Conservation (phyloP, 176 grass and related monocot genomes). For the Carex pumila region DNA sequence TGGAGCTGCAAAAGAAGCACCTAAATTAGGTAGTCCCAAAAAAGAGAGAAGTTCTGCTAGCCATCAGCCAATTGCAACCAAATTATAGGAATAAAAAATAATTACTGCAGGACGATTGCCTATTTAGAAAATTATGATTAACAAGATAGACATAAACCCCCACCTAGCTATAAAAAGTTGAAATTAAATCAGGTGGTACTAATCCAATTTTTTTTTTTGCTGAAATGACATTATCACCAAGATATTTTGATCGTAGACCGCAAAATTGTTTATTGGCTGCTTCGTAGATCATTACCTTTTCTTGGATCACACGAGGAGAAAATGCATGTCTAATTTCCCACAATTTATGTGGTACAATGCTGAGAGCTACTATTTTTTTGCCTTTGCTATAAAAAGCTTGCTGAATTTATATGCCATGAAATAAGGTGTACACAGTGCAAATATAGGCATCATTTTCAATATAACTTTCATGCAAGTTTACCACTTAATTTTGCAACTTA, state of each 20-base stretch:
- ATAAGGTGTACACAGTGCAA: background rate
- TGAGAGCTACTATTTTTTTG: background rate
- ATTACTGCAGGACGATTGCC: background rate
- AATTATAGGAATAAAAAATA: background rate
- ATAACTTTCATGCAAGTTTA: background rate
- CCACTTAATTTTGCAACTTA: background rate
- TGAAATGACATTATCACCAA: background rate
- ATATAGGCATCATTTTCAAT: background rate
- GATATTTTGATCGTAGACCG: background rate
- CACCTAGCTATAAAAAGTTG: background rate
- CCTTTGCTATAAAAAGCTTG: background rate
- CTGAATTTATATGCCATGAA: background rate
- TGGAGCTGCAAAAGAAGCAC: background rate
- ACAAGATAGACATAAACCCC: background rate
- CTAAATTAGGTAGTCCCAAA: background rate
- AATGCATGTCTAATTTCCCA: background rate
- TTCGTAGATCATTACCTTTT: background rate
- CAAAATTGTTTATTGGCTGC: background rate
- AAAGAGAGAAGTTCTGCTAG: background rate
- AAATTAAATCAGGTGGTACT: background rate
- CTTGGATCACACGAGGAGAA: background rate
- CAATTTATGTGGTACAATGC: background rate
- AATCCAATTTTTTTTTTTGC: background rate
- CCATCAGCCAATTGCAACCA: background rate
- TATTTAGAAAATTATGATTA: background rate